Evolutionary conservation across 78 protist genomes (phyloP), one percentile per base, ranked within the genome.

Genomic region (Polysphondylium violaceum): DNA sequence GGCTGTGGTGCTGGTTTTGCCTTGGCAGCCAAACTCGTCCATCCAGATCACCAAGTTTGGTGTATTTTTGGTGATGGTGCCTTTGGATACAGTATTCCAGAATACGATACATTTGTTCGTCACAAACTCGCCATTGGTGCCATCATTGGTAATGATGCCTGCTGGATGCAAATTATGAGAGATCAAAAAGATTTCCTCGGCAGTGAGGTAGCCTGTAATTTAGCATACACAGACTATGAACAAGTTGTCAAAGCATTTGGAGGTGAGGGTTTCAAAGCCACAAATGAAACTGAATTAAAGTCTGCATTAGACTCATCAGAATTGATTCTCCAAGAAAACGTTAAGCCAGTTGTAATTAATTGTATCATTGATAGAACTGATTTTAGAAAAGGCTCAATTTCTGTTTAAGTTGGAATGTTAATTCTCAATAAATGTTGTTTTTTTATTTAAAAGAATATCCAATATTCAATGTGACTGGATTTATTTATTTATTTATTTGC

Each of bases 1-100:
- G 97, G 97, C 23, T 36, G 21, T 16, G 97, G 96, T 72, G 95
- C 87, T 35, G 97, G 97, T 5, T 93, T 95, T 58, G 94, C 97
- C 1, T 44, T 95, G 11, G 97, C 88, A n/a, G 95, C 96, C 21
- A 93, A 93, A 59, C 74, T 95, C 2, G 36, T 31, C 38, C 50
- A 72, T 17, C 97, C 95, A 6, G 87, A 86, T 40, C 74, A 67
- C 61, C 95, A 92, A 59, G 94, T 93, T 41, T 95, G 97, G 97
- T 7, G 83, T 36, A 65, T 95, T 31, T 95, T 60, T 71, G 97
- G 97, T 55, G 97, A 95, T 65, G 97, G 97, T 77, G 69, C 93
- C 9, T 51, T 41, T n/a, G 97, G 97, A 23, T 95, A 90, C 85
- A 33, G 74, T 58, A 27, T 95, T 1, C 87, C 93, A 7, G 97